A percentile compares a stretch with the other conserved stretches of the same genome.
These are phyloP conservation scores for Iberis pinnata DNA, from an alignment of 345 rosid genomes.

Conservation along the genomic window DNA sequence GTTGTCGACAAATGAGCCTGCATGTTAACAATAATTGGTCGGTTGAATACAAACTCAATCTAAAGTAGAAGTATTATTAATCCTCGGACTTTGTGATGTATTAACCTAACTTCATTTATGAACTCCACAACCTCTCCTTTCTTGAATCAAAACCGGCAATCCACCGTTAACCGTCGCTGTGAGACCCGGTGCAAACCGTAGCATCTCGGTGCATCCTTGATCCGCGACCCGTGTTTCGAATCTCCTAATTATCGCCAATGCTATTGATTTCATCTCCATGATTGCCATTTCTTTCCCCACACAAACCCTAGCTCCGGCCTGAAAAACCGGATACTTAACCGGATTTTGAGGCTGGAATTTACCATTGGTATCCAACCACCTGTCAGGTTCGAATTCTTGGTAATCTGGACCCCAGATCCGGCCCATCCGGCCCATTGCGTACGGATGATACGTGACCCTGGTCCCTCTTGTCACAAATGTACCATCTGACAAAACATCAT, in stretches of 20 bases:
- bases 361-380: constrained; percentile 54
- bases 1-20: constrained; percentile 20
- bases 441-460: constrained; percentile 68
- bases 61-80: not conserved
- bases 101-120: not conserved
- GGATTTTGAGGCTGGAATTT: constrained; percentile 43
- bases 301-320: constrained; percentile 64
- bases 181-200: constrained; percentile 61
- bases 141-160: constrained; percentile 43
- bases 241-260: constrained; percentile 38
- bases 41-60: constrained; percentile 18
- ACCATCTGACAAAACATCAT: constrained; percentile 57
- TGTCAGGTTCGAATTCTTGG: constrained; percentile 60
- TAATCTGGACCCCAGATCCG: constrained; percentile 66
- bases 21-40: constrained; percentile 28
- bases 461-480: constrained; percentile 51
- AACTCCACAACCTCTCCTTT: constrained; percentile 19
- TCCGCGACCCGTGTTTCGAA: constrained; percentile 32
- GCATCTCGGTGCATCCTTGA: constrained; percentile 9
- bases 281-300: constrained; percentile 78
- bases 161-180: constrained; percentile 78
- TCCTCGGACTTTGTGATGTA: not conserved
- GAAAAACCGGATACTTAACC: constrained; percentile 63
- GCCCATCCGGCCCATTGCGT: constrained; percentile 69
- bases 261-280: constrained; percentile 53